phyloP scores from a whole-genome alignment of 169 alveolate species.

The Blepharisma undulans region DNA sequence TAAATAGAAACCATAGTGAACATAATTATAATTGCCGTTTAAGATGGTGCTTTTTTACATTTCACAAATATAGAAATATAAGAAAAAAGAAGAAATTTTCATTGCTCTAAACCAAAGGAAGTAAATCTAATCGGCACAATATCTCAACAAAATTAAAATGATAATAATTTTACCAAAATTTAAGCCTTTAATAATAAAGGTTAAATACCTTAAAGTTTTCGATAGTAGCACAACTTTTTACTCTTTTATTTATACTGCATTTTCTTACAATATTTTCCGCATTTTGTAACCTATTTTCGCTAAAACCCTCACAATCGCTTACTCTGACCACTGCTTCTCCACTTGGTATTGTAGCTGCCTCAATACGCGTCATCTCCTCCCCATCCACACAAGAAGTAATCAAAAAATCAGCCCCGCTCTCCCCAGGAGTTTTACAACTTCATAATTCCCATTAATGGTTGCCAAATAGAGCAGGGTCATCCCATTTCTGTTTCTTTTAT shows the following conservation, averaged over 20 bases:
- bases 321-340: not conserved
- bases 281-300: not conserved
- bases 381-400: not conserved
- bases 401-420: slow-evolving; percentile 32
- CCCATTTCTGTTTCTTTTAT: slow-evolving; percentile 10
- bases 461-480: slow-evolving; percentile 1
- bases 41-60: too few species aligned
- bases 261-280: not conserved
- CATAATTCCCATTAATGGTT: not conserved
- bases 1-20: too few species aligned
- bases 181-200: not conserved
- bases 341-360: slow-evolving; percentile 52
- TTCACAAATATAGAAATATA: too few species aligned
- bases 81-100: too few species aligned
- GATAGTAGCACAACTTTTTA: not conserved
- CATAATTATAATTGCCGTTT: too few species aligned
- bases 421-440: slow-evolving; percentile 8
- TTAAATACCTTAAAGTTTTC: not conserved
- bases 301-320: not conserved
- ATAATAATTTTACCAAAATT: not conserved
- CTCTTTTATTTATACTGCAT: not conserved
- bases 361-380: slow-evolving; percentile 22
- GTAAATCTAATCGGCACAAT: too few species aligned
- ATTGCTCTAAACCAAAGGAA: too few species aligned
- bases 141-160: too few species aligned